Percentiles rank a stretch among this genome's conserved stretches.
Conservation (phyloP, 1,284 basidiomycete species). For the Phellopilus nigrolimitatus region DNA sequence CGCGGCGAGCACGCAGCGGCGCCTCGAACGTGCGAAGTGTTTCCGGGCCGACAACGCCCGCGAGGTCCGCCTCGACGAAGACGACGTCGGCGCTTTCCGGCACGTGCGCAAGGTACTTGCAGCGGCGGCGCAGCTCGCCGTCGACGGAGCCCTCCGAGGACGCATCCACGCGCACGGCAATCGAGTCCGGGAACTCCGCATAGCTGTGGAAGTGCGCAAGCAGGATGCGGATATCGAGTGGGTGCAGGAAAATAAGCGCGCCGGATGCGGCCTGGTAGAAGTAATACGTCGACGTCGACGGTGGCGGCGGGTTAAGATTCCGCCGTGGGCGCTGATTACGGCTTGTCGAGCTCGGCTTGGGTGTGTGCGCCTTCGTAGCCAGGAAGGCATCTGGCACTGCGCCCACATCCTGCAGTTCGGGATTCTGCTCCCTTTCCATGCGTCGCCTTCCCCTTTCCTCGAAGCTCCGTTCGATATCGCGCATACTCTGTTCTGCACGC, state of each 20-base stretch:
- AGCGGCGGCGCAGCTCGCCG: constrained; percentile 88
- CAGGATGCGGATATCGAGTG: constrained; percentile 92
- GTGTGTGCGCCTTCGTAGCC: constrained; percentile 30
- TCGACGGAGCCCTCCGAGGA: constrained; percentile 77
- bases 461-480: constrained; percentile 46
- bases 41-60: constrained; percentile 66
- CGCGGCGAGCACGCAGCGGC: constrained; percentile 68
- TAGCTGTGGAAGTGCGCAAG: constrained; percentile 83
- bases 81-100: constrained; percentile 91
- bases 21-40: constrained; percentile 78
- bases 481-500: constrained; percentile 54
- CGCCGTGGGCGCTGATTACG: constrained; percentile 53
- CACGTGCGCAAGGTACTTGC: constrained; percentile 92
- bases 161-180: constrained; percentile 77
- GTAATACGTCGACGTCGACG: constrained; percentile 80
- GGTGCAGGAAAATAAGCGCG: constrained; percentile 89
- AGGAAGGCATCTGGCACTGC: constrained; percentile 52
- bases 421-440: constrained; percentile 22
- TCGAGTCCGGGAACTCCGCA: constrained; percentile 77
- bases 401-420: constrained; percentile 14
- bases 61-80: constrained; percentile 88
- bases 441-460: constrained; percentile 35
- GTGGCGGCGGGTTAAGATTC: constrained; percentile 79
- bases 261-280: constrained; percentile 96
- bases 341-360: constrained; percentile 27